A percentile compares a stretch with the other conserved stretches of the same genome.
These are phyloP conservation scores for Rhizopogon hawkerae DNA, from an alignment of 1,284 basidiomycete genomes.

Conservation along the genomic window DNA sequence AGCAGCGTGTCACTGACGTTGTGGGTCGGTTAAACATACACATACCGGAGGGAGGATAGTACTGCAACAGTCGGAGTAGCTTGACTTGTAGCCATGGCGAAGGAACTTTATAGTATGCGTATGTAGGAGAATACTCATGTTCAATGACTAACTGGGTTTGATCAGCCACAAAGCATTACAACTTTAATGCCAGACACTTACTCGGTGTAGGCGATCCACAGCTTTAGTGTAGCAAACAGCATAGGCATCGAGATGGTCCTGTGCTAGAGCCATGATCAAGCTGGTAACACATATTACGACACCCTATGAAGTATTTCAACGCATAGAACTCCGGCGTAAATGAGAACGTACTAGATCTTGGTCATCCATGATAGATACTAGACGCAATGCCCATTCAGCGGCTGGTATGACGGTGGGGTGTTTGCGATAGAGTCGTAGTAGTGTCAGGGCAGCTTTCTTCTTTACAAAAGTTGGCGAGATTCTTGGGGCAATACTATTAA, in stretches of 20 bases:
- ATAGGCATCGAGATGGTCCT: slow-evolving; percentile 87
- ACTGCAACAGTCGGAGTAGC: slow-evolving; percentile 86
- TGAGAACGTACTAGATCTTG: slow-evolving; percentile 59
- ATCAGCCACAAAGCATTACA: slow-evolving; percentile 12
- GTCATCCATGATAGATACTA: slow-evolving; percentile 94
- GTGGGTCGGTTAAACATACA: slow-evolving; percentile 6
- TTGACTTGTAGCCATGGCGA: slow-evolving; percentile 98
- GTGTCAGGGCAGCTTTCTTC: slow-evolving; percentile 95
- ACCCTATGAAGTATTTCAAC: slow-evolving; percentile 45
- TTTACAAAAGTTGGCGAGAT: slow-evolving; percentile 94
- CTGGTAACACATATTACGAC: slow-evolving; percentile 93
- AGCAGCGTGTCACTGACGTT: slow-evolving; percentile 6
- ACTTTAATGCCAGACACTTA: slow-evolving; percentile 30
- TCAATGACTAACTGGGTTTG: slow-evolving; percentile 74
- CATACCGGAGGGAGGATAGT: slow-evolving; percentile 88
- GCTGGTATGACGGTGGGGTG: slow-evolving; percentile 91
- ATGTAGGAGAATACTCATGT: slow-evolving; percentile 80
- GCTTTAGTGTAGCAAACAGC: slow-evolving; percentile 91
- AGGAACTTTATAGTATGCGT: slow-evolving; percentile 96
- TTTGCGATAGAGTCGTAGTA: slow-evolving; percentile 91
- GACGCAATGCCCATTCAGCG: slow-evolving; percentile 91
- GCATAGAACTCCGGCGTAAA: not conserved
- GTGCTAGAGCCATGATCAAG: slow-evolving; percentile 90
- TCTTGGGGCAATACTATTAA: slow-evolving; percentile 34
- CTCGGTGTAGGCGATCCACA: slow-evolving; percentile 81